These are phyloP conservation scores for Hygrophorus russula DNA, from an alignment of 768 basidiomycete species.

Conservation along the genomic window DNA sequence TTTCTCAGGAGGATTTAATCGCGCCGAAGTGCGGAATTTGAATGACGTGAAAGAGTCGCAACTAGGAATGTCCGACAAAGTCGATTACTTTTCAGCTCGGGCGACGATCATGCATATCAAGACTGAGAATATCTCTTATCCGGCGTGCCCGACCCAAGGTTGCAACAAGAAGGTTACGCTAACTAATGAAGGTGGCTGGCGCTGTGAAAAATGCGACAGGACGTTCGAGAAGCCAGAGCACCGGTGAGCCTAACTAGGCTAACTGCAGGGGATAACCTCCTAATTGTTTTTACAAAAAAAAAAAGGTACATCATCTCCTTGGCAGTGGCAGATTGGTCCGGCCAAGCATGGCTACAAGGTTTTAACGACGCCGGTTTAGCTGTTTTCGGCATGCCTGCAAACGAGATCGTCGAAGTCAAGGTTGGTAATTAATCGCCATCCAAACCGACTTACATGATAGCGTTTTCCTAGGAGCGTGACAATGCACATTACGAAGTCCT, in stretches of 20 bases:
- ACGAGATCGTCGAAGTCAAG: constrained; percentile 67
- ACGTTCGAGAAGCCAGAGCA: constrained; percentile 62
- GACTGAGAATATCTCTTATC: constrained; percentile 71
- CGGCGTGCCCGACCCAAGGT: constrained; percentile 68
- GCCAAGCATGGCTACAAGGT: constrained; percentile 85
- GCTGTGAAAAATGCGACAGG: constrained; percentile 88
- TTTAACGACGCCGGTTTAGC: constrained; percentile 86
- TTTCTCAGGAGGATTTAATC: constrained; percentile 44
- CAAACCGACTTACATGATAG: neutral
- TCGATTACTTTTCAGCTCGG: constrained; percentile 68
- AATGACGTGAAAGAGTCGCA: constrained; percentile 70
- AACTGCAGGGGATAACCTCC: neutral
- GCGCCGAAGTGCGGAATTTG: constrained; percentile 62
- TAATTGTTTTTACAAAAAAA: neutral
- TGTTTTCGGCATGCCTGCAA: constrained; percentile 69
- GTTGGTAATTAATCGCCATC: constrained; percentile 22
- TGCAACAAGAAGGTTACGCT: constrained; percentile 90
- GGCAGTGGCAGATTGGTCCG: constrained; percentile 84
- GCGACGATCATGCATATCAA: constrained; percentile 88
- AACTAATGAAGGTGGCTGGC: constrained; percentile 51
- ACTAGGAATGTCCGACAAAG: constrained; percentile 64
- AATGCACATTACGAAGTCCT: constrained; percentile 46
- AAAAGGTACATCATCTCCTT: constrained; percentile 70
- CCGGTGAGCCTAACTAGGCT: constrained; percentile 40
- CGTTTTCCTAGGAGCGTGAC: constrained; percentile 38